Conservation (phyloP, 2,329 filamentous ascomycete species). For the Paecilomyces fulvus region DNA sequence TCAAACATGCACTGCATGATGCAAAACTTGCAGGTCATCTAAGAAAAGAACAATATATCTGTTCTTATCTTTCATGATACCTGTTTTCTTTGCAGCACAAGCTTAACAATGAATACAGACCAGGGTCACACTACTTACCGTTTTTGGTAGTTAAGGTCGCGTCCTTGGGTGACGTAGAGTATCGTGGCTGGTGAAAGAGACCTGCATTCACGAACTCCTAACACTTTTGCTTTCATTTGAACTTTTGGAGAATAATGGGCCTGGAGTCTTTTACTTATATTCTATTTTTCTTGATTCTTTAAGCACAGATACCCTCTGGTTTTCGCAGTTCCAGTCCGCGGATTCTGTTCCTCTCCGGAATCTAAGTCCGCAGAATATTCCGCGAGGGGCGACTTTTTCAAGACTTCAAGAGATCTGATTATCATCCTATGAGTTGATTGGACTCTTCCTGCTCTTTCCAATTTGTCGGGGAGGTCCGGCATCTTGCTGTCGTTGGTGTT, state of each 20-base stretch:
- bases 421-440: background rate
- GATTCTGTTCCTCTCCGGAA: background rate
- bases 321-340: background rate
- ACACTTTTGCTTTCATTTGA: background rate
- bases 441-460: background rate
- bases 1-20: background rate
- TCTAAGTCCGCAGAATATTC: background rate
- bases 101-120: background rate
- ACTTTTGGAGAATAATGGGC: background rate
- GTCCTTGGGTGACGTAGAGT: background rate
- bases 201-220: background rate
- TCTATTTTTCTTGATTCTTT: background rate
- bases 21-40: background rate
- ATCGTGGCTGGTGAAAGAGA: background rate
- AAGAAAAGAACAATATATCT: background rate
- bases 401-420: background rate
- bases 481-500: background rate
- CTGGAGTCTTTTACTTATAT: background rate
- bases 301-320: background rate
- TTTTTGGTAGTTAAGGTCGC: background rate
- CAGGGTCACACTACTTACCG: background rate
- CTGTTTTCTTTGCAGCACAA: background rate
- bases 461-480: background rate
- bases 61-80: background rate
- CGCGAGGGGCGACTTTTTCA: background rate